phyloP scores from a whole-genome alignment of 1,284 basidiomycete species.

The Austroboletus novae-zelandiae region DNA sequence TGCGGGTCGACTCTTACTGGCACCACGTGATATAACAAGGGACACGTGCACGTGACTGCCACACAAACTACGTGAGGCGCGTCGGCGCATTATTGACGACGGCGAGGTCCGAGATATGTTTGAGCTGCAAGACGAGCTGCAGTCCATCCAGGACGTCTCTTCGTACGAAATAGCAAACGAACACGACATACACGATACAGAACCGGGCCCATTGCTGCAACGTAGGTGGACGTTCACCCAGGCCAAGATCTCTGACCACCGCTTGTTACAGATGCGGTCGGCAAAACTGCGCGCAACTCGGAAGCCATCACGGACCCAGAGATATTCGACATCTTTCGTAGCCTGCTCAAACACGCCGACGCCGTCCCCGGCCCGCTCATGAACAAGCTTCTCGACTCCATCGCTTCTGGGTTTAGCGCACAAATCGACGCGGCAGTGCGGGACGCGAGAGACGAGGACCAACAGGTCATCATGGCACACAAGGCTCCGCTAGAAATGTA shows the following conservation, averaged over 20 bases:
- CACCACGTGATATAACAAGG: conserved; percentile 10
- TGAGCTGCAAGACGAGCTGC: conserved; percentile 53
- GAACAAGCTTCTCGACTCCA: conserved; percentile 77
- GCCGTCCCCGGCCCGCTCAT: conserved; percentile 58
- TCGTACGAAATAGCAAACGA: conserved; percentile 49
- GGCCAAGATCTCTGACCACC: conserved; percentile 4
- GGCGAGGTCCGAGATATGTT: conserved; percentile 26
- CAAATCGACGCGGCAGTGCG: conserved; percentile 68
- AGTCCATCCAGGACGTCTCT: conserved; percentile 42
- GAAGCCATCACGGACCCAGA: conserved; percentile 63
- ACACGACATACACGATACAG: conserved; percentile 42
- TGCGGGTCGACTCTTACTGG: too few relatives aligned
- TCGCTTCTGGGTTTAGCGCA: conserved; percentile 66
- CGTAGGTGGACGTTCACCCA: conserved; percentile 14
- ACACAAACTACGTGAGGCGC: conserved; percentile 3
- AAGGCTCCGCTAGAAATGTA: conserved; percentile 82
- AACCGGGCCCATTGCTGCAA: conserved; percentile 38
- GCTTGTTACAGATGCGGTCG: conserved; percentile 61
- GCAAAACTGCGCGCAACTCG: conserved; percentile 68
- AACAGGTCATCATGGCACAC: conserved; percentile 66
- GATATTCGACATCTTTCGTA: conserved; percentile 78
- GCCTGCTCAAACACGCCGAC: conserved; percentile 70
- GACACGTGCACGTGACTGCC: conserved; percentile 18
- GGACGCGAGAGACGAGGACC: conserved; percentile 70
- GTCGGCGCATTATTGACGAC: neutral